phyloP scores from a whole-genome alignment of 441 rosid species.

The Croton laevigatus region DNA sequence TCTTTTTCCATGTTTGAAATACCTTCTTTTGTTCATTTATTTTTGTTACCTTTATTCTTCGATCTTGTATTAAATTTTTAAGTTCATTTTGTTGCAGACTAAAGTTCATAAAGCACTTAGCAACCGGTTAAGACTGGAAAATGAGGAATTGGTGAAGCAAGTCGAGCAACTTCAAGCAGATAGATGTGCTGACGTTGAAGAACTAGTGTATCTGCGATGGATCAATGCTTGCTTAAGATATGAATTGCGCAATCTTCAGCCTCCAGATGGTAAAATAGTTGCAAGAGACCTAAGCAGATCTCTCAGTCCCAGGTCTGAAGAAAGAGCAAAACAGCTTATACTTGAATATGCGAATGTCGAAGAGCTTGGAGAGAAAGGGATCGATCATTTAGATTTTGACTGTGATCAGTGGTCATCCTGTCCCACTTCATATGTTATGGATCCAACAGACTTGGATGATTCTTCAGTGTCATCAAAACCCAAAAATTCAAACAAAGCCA shows the following conservation, averaged over 20 bases:
- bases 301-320: conserved; percentile 72
- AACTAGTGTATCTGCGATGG: conserved; percentile 85
- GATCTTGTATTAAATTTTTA: conserved; percentile 9
- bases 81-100: conserved; percentile 37
- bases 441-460: conserved; percentile 48
- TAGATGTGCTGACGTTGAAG: conserved; percentile 62
- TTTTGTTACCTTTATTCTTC: not conserved
- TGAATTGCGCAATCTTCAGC: conserved; percentile 70
- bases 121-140: conserved; percentile 45
- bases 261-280: conserved; percentile 55
- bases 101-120: conserved; percentile 46
- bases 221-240: conserved; percentile 82
- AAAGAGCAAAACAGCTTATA: conserved; percentile 72
- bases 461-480: conserved; percentile 41
- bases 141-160: conserved; percentile 50
- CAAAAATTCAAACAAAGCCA: conserved; percentile 40
- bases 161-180: conserved; percentile 65
- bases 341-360: conserved; percentile 69
- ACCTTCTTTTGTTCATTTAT: not conserved
- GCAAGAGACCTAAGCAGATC: conserved; percentile 85
- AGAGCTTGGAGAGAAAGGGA: conserved; percentile 37
- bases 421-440: conserved; percentile 51
- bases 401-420: conserved; percentile 66
- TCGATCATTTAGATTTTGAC: conserved; percentile 35
- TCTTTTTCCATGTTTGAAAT: not conserved